Percentiles rank a stretch among this genome's conserved stretches.
These are phyloP conservation scores for Colletotrichum sp. DNA, from an alignment of 2,329 filamentous ascomycete species.

Conservation along the genomic window DNA sequence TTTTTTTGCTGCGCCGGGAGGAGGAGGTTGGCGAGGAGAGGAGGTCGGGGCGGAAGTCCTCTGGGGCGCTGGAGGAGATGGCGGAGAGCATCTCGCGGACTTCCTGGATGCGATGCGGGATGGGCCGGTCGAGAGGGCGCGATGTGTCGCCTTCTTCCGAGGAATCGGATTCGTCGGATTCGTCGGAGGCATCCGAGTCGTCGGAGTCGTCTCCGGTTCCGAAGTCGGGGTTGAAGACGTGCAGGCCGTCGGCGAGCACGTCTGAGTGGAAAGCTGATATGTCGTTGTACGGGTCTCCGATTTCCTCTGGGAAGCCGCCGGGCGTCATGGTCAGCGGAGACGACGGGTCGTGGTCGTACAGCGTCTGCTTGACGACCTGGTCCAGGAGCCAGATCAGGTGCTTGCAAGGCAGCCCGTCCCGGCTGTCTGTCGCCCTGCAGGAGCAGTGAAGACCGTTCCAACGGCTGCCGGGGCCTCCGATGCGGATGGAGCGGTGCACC, in stretches of 20 bases:
- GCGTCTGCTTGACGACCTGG: slow-evolving; percentile 52
- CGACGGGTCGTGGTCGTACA: slow-evolving; percentile 41
- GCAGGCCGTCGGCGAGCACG: slow-evolving; percentile 56
- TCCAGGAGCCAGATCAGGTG: slow-evolving; percentile 63
- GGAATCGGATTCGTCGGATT: slow-evolving; percentile 31
- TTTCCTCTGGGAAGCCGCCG: slow-evolving; percentile 48
- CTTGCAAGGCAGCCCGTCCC: slow-evolving; percentile 44
- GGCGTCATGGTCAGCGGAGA: slow-evolving; percentile 47
- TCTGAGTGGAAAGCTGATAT: slow-evolving; percentile 58
- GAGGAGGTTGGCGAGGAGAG: slow-evolving; percentile 34
- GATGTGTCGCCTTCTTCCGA: not conserved
- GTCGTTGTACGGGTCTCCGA: slow-evolving; percentile 52
- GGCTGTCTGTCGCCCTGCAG: slow-evolving; percentile 34
- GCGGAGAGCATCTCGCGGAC: slow-evolving; percentile 57
- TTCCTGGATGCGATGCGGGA: slow-evolving; percentile 48
- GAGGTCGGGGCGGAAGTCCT: slow-evolving; percentile 53
- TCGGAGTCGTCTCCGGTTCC: slow-evolving; percentile 24
- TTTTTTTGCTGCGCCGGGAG: slow-evolving; percentile 23
- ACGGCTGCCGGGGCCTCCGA: slow-evolving; percentile 44
- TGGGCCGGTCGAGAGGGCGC: slow-evolving; percentile 23
- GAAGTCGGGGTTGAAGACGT: slow-evolving; percentile 35
- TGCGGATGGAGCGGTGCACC: slow-evolving; percentile 56
- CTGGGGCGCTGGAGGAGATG: slow-evolving; percentile 32
- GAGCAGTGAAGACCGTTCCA: slow-evolving; percentile 51
- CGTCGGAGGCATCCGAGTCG: slow-evolving; percentile 29